Base-by-base conservation (phyloP, 225 moss, liverwort and hornwort species). In the Climacium dendroides region DNA sequence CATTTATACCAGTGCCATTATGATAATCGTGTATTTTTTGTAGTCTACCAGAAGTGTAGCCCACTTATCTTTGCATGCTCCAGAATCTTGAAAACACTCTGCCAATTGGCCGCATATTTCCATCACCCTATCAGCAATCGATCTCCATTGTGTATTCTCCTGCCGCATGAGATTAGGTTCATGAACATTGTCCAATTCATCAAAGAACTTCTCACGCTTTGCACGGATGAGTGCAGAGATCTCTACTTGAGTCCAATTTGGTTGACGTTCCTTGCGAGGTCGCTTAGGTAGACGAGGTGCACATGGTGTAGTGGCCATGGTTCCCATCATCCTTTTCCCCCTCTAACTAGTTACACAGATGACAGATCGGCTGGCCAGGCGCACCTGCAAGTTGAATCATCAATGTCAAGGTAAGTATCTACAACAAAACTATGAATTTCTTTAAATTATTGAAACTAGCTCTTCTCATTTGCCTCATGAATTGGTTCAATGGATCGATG, bases 301-400 rank as follows among this genome's bases (percentile, higher is more conserved):
- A 67, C 0, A 37, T 3, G 4, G 4, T 67, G 13, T 7, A 23
- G 23, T 12, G 2, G 37, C 23, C 67, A n/a, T n/a, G n/a, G n/a
- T n/a, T n/a, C n/a, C n/a, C n/a, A 66, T 67, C 23, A 37, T 67
- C 0, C 2, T 3, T 67, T 67, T 37, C 4, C 4, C 2, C 37
- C 23, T 67, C 0, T 37, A 2, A 7, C 13, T 37, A 67, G 23
- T 67, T 4, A 37, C 13, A 23, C 4, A 37, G n/a, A n/a, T n/a
- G n/a, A n/a, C n/a, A n/a, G 1, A 37, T 22, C 2, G 0, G 23
- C 1, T 67, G 1, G 23, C 23, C 0, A 37, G 1, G 7, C 4
- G 2, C 37, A 67, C 4, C 13, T 37, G 23, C 7, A 37, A 67
- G 7, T 67, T 67, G 66, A 20, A 20, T 66, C 35, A 66, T n/a